phyloP scores from a whole-genome alignment of 2,329 filamentous ascomycete genomes.

The Ophiocordyceps polyrhachis-furcata region DNA sequence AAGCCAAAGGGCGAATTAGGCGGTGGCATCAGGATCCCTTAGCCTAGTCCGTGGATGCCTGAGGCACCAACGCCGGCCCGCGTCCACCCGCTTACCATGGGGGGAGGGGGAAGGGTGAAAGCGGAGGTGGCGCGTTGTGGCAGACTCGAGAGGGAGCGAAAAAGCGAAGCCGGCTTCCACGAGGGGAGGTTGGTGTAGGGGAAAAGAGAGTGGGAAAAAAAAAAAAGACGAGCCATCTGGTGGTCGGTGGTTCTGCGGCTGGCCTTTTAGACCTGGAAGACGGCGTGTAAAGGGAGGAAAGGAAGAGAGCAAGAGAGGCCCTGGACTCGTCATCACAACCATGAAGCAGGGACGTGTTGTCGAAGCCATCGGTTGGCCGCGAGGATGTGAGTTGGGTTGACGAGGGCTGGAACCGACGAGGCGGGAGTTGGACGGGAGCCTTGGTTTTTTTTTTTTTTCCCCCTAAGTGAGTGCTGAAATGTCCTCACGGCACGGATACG shows the following conservation, averaged over 20 bases:
- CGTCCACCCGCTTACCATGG: not conserved
- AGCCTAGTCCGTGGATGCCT: conserved; percentile 8
- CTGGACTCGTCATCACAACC: too few relatives aligned
- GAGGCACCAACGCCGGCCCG: conserved; percentile 3
- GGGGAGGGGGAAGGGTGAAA: not conserved
- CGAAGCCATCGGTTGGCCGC: not conserved
- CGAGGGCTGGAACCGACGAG: not conserved
- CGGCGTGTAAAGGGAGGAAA: too few relatives aligned
- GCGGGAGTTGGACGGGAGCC: not conserved
- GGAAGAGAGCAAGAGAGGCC: too few relatives aligned
- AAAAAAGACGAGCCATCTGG: not conserved
- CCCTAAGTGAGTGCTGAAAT: not conserved
- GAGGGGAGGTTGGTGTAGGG: not conserved
- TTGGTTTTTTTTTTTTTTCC: not conserved
- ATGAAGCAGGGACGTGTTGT: not conserved
- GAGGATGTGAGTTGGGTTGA: not conserved
- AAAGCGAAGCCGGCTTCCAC: not conserved
- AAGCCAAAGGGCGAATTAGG: conserved; percentile 16
- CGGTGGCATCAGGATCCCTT: conserved; percentile 15
- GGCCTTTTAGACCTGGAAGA: not conserved
- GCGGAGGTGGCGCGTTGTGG: not conserved
- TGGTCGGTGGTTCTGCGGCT: not conserved
- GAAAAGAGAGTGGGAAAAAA: not conserved
- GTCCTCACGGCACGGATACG: not conserved
- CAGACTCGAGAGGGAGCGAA: not conserved